Evolutionary conservation across 2,329 filamentous ascomycete genomes (phyloP), one percentile per base, ranked within the genome.

Genomic region (Teratosphaeria gauchensis): DNA sequence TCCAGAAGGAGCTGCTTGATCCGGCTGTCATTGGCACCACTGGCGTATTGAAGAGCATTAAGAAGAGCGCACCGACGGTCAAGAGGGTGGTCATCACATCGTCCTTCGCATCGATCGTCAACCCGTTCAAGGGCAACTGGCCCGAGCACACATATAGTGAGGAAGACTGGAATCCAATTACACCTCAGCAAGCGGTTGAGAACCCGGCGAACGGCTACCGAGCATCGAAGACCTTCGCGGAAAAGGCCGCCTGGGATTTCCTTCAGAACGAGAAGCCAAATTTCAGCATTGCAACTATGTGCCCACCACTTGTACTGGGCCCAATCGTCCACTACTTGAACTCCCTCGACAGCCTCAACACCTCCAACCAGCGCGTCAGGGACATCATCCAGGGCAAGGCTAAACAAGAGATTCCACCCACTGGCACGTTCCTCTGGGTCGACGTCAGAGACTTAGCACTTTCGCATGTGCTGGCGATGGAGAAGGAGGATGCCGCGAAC

Each of bases 51-150:
- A 83, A 82, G 63, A 80, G 81, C 1, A 80, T 85, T 70, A 84
- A 84, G 71, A 79, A 80, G 65, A 75, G 74, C 59, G 83, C 83
- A 2, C 83, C 84, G 63, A 82, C 70, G 69, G 88, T 95, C 56
- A 89, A 86, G 75, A 82, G 86, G 60, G 87, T 95, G 14, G 85
- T 88, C 52, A 80, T 88, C 62, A 88, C 85, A 0, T 87, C 84
- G 2, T 87, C 84, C 1, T 88, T 88, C 65, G 85, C 85, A n/a
- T 77, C 84, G 0, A 85, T 88, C 19, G 66, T 86, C 54, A 77
- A 87, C 63, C 61, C 74, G 0, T 78, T 75, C 68, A 83, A 84
- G 63, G 82, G 81, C 28, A 71, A 70, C 59, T 72, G 73, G 65
- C 73, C 76, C 2, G 75, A 73, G 4, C 76, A 82, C 63, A 76